Conservation (phyloP, 75 land plant species). For the Picea sitchensis region DNA sequence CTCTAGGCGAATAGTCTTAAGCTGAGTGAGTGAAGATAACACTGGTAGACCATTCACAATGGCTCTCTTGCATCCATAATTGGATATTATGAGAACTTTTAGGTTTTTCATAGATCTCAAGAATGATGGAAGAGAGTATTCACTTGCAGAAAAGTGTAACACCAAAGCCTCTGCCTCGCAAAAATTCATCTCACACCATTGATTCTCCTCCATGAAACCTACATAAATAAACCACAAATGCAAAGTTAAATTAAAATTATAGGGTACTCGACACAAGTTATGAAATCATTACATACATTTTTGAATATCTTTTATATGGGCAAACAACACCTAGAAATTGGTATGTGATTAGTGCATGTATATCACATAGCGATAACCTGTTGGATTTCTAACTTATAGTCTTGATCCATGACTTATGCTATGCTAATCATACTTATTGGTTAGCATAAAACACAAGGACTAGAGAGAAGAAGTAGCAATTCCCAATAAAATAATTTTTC, state of each 20-base stretch:
- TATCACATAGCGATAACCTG: too few relatives aligned
- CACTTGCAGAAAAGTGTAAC: slow-evolving; percentile 33
- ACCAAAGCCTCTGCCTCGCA: slow-evolving; percentile 44
- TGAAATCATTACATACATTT: too few relatives aligned
- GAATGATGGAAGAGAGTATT: slow-evolving; percentile 53
- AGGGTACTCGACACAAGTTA: too few relatives aligned
- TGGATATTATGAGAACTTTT: slow-evolving; percentile 39
- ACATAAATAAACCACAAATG: neutral
- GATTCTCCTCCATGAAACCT: slow-evolving; percentile 56
- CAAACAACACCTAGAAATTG: too few relatives aligned
- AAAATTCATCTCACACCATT: slow-evolving; percentile 45
- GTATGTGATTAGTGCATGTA: too few relatives aligned
- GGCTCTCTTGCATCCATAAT: slow-evolving; percentile 24
- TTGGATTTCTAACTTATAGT: too few relatives aligned
- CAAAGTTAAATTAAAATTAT: neutral
- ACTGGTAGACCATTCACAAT: slow-evolving; percentile 23
- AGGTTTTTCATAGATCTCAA: slow-evolving; percentile 47
- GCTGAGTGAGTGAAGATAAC: slow-evolving; percentile 23
- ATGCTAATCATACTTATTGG: too few relatives aligned
- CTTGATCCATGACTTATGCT: too few relatives aligned
- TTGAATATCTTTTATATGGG: too few relatives aligned
- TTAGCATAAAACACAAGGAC: too few relatives aligned
- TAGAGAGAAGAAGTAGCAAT: too few relatives aligned
- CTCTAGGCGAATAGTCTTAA: slow-evolving; percentile 56
- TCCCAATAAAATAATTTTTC: too few relatives aligned